Evolutionary conservation across 139 green algal genomes (phyloP).

Genomic region (Spirogloea muscicola): DNA sequence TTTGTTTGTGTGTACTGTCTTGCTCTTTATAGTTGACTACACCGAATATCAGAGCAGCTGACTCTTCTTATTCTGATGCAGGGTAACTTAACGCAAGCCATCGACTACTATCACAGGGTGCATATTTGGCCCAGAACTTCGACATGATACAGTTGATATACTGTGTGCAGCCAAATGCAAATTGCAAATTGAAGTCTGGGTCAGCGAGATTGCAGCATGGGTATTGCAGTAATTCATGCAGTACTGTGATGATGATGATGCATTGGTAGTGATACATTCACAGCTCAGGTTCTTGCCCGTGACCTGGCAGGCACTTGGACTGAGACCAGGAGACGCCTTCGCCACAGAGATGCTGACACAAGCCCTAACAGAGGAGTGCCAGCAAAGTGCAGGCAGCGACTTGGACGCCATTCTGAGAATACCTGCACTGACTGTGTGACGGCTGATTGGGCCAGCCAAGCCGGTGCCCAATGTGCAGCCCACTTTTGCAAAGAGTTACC

Average conservation of each 20-base stretch:
- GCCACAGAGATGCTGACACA: conserved; percentile 22
- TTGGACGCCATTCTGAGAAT: too few species aligned
- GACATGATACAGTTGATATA: background rate
- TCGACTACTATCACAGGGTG: conserved; percentile 83
- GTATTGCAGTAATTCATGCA: background rate
- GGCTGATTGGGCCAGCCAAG: too few species aligned
- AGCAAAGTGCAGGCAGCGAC: too few species aligned
- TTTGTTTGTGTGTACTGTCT: conserved; percentile 1
- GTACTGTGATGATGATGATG: background rate
- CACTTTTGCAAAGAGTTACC: too few species aligned
- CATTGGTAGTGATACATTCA: background rate
- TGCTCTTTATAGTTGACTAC: background rate
- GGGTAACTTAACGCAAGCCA: conserved; percentile 54
- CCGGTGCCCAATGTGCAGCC: too few species aligned
- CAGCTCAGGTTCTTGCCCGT: background rate
- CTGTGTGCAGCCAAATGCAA: background rate
- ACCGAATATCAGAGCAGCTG: background rate
- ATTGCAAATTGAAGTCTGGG: background rate
- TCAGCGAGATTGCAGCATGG: background rate
- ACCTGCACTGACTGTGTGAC: too few species aligned
- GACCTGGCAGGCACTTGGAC: conserved; percentile 2
- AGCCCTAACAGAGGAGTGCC: conserved; percentile 22
- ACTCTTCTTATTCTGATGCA: conserved; percentile 6
- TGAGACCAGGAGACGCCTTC: conserved; percentile 11
- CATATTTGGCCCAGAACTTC: background rate